Conservation (phyloP, 345 rosid species). For the Hibiscus mutabilis region DNA sequence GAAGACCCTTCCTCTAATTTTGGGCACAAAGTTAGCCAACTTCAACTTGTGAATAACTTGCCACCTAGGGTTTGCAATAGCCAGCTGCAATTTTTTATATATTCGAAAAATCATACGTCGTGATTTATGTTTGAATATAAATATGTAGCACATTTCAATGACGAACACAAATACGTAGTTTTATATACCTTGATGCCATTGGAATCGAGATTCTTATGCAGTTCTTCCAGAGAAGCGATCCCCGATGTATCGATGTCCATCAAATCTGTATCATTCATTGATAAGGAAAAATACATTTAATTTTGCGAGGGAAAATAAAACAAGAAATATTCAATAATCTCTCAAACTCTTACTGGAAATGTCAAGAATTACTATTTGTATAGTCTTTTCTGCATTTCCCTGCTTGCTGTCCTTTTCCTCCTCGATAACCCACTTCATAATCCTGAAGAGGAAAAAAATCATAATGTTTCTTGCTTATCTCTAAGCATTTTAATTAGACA, state of each 20-base stretch:
- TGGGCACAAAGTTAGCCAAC: constrained; percentile 42
- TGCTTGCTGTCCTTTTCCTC: constrained; percentile 30
- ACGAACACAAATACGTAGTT: background rate
- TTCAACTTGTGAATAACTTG: constrained; percentile 77
- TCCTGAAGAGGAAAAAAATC: constrained; percentile 27
- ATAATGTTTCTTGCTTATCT: background rate
- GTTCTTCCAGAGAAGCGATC: constrained; percentile 61
- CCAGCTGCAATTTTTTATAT: constrained; percentile 31
- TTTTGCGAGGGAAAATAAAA: background rate
- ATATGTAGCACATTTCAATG: too few relatives aligned
- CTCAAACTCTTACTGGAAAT: constrained; percentile 59
- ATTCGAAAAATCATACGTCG: too few relatives aligned
- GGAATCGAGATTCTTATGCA: constrained; percentile 40
- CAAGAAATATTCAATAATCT: background rate
- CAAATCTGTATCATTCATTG: constrained; percentile 34
- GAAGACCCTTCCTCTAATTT: constrained; percentile 59
- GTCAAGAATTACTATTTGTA: constrained; percentile 65
- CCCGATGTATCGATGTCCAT: constrained; percentile 75
- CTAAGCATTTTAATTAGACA: background rate
- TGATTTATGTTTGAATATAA: too few relatives aligned
- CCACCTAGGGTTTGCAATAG: constrained; percentile 75
- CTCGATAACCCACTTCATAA: constrained; percentile 36
- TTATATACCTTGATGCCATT: constrained; percentile 47
- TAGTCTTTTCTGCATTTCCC: constrained; percentile 19
- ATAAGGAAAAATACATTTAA: background rate